These are phyloP conservation scores for Leptographium procerum DNA, from an alignment of 2,329 filamentous ascomycete species.

Conservation along the genomic window DNA sequence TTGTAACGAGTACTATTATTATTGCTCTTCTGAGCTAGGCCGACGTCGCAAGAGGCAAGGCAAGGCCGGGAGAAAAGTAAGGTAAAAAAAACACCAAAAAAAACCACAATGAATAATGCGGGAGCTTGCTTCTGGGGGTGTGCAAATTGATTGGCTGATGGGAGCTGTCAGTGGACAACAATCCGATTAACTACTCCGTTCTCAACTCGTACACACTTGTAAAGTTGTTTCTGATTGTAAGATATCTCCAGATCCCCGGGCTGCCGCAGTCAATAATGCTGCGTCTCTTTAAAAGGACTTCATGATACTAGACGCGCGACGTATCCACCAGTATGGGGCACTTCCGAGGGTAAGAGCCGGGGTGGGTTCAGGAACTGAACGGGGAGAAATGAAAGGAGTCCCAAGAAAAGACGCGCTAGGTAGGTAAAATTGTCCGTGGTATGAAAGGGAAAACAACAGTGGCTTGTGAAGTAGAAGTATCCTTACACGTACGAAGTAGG, in stretches of 20 bases:
- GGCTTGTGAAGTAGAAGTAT: no score
- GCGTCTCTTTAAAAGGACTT: neutral
- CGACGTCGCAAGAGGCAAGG: neutral
- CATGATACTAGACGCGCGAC: slow-evolving; percentile 1
- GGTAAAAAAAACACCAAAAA: neutral
- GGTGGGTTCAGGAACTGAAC: neutral
- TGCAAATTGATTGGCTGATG: neutral
- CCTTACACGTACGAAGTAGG: no score
- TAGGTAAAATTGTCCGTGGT: no score
- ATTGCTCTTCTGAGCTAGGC: neutral
- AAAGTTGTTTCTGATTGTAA: no score
- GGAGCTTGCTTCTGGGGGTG: neutral
- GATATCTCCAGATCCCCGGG: neutral
- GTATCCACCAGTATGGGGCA: neutral
- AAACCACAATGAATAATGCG: neutral
- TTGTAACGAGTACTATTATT: neutral
- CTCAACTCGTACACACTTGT: no score
- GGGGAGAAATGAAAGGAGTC: neutral
- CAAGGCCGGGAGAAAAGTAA: no score
- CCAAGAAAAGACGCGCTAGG: neutral
- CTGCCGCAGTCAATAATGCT: neutral
- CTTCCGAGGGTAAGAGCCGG: neutral
- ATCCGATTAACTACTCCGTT: neutral
- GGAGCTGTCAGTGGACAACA: neutral
- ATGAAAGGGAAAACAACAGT: no score